Base-by-base conservation (phyloP, 2,329 filamentous ascomycete genomes). In the Colletotrichum tropicale region DNA sequence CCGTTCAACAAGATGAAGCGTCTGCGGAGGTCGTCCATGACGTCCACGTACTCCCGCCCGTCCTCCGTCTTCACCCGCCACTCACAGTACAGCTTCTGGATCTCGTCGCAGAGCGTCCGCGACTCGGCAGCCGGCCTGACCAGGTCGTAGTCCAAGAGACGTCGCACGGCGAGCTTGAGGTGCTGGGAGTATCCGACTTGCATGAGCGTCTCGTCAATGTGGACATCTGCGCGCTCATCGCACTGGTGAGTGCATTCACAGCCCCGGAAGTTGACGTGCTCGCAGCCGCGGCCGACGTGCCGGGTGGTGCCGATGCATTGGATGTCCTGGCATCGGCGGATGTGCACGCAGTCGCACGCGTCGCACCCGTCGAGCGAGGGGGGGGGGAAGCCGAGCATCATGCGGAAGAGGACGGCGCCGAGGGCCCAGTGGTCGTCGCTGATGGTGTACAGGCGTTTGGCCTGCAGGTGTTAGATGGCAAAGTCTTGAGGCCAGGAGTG, bases 361-460 rank as follows among this genome's bases (percentile, higher is more conserved):
- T 55, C 7, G 74, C 85, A 87, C 18, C 80, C 79, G 28, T 81
- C 78, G 5, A 82, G 77, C 56, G 77, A 75, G 74, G 83, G 76
- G 70, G 84, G 76, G 26, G 60, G 18, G 6, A 62, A 48, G 8
- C 82, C 82, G 10, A 79, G 81, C 86, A 88, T 88, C 86, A 88
- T 88, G 66, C 80, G 81, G 76, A 84, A 85, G 61, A 88, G 75
- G 32, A 86, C 77, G 18, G 75, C 79, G 38, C 85, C 86, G 34
- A 88, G 81, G 30, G 82, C 81, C 78, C 79, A 84, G 38, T 87
- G 78, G 68, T 88, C 87, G 48, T 82, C 81, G 26, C 81, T 81
- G 28, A 82, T 77, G 2, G 84, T 84, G 74, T 87, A 87, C 0
- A 81, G 79, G 4, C 82, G 81, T 15, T 80, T 71, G 24, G 48